Evolutionary conservation across 306 rosid species (phyloP).

Genomic region (Trifolium dubium): DNA sequence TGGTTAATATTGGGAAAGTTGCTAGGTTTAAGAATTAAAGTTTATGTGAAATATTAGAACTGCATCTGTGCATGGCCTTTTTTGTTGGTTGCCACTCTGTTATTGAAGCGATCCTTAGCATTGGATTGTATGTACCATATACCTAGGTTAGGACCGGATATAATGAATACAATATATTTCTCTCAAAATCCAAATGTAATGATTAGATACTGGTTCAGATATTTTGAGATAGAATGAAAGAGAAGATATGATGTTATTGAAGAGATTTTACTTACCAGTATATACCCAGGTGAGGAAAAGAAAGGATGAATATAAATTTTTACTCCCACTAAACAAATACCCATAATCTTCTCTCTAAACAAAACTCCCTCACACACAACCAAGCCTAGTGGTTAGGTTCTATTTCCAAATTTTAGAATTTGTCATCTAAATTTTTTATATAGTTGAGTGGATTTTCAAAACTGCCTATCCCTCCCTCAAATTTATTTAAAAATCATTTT

Average conservation of each 20-base stretch:
- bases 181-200: conserved; percentile 5
- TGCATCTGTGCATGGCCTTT: not conserved
- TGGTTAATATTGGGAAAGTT: not conserved
- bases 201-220: conserved; percentile 7
- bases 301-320: not conserved
- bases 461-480: not conserved
- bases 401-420: not conserved
- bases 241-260: not conserved
- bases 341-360: conserved; percentile 5
- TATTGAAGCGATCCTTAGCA: not conserved
- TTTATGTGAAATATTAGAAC: not conserved
- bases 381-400: not conserved
- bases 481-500: conserved; percentile 3
- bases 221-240: not conserved
- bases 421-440: not conserved
- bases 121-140: conserved; percentile 2
- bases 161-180: not conserved
- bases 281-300: not conserved
- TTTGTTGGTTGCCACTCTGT: conserved; percentile 1
- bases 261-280: not conserved
- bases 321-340: not conserved
- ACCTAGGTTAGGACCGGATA: not conserved
- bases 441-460: not conserved
- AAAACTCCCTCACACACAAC: not conserved
- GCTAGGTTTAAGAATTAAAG: not conserved